A percentile compares a stretch with the other conserved stretches of the same genome.
Evolutionary conservation across 148 eudicot species (phyloP).

Genomic region (Beta vulgaris): DNA sequence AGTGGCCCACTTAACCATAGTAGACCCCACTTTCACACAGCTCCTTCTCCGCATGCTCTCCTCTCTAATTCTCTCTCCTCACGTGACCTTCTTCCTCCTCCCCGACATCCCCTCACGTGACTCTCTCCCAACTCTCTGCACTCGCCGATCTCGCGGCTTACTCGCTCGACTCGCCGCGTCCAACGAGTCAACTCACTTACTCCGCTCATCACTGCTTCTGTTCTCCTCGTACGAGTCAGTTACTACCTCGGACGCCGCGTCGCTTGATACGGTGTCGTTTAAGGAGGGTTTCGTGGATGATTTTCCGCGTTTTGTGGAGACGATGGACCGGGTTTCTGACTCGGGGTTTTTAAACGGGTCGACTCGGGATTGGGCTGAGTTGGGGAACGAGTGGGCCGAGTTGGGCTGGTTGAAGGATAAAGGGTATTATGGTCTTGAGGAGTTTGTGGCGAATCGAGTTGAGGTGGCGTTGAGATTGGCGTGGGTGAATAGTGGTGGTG

Average conservation of each 20-base stretch:
- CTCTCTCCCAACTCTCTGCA: constrained; percentile 54
- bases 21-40: constrained; percentile 50
- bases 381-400: constrained; percentile 73
- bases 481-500: constrained; percentile 63
- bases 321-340: constrained; percentile 60
- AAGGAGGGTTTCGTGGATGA: constrained; percentile 48
- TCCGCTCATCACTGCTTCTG: constrained; percentile 41
- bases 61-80: constrained; percentile 15
- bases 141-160: constrained; percentile 56
- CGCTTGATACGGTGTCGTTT: constrained; percentile 63
- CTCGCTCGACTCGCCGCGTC: constrained; percentile 44
- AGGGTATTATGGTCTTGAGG: constrained; percentile 84
- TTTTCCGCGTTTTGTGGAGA: constrained; percentile 48
- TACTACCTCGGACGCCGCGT: not conserved
- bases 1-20: constrained; percentile 62
- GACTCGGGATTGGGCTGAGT: constrained; percentile 47
- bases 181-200: constrained; percentile 28
- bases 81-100: constrained; percentile 59
- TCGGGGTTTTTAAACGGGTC: constrained; percentile 63
- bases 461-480: constrained; percentile 82
- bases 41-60: constrained; percentile 62
- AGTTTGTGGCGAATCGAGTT: constrained; percentile 67
- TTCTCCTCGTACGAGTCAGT: constrained; percentile 67
- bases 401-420: constrained; percentile 81
- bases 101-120: constrained; percentile 49